These are phyloP conservation scores for Candida sojae DNA, from an alignment of 1,139 yeast genomes.

Conservation along the genomic window DNA sequence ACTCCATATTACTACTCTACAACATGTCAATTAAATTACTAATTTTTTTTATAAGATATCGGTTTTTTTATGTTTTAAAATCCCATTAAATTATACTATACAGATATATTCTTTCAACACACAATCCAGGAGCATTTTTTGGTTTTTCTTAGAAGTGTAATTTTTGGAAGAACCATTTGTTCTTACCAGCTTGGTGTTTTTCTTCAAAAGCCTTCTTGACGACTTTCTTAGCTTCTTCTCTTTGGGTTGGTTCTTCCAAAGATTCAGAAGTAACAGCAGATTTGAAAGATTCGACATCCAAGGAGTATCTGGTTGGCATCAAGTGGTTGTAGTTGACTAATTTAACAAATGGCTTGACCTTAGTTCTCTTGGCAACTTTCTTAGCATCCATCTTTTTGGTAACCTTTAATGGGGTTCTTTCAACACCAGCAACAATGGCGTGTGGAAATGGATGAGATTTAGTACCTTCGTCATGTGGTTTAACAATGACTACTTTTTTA, in stretches of 20 bases:
- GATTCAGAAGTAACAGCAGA: conserved; percentile 89
- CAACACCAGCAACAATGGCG: conserved; percentile 99
- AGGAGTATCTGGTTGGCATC: conserved; percentile 99
- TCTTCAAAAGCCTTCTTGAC: conserved; percentile 99
- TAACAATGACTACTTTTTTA: conserved; percentile 99
- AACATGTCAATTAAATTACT: no score
- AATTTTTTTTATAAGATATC: conserved; percentile 2
- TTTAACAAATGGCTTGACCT: conserved; percentile 99
- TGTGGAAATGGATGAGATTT: conserved; percentile 99
- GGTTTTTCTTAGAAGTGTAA: conserved; percentile 78
- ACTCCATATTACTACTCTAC: no score
- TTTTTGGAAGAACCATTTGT: conserved; percentile 99
- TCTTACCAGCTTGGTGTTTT: conserved; percentile 99
- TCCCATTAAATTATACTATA: conserved; percentile 10
- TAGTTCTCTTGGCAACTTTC: conserved; percentile 96
- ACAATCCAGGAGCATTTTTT: background rate
- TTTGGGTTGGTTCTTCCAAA: conserved; percentile 96
- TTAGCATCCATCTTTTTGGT: conserved; percentile 94
- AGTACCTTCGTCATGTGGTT: conserved; percentile 99
- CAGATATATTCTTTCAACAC: conserved; percentile 7
- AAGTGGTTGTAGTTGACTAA: conserved; percentile 99
- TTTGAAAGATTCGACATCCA: conserved; percentile 96
- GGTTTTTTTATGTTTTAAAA: conserved; percentile 1
- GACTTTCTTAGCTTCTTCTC: conserved; percentile 98
- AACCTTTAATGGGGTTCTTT: conserved; percentile 97